Conservation (phyloP, 2,329 filamentous ascomycete species). For the Fusarium gaditjirri region DNA sequence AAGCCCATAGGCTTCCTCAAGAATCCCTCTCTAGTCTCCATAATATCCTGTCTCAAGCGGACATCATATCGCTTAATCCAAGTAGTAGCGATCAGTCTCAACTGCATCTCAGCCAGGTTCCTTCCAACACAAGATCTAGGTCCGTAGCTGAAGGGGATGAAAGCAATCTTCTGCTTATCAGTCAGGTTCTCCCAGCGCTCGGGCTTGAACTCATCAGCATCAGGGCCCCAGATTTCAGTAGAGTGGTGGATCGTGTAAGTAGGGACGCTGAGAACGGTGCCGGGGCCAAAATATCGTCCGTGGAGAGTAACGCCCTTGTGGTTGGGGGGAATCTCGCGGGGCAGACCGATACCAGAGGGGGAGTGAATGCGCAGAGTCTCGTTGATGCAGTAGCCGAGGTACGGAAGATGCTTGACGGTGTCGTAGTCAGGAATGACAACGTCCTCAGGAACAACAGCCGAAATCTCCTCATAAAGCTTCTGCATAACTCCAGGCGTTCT, state of each 20-base stretch:
- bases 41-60: slow-evolving; percentile 63
- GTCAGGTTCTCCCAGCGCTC: slow-evolving; percentile 77
- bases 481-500: slow-evolving; percentile 75
- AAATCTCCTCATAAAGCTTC: slow-evolving; percentile 79
- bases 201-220: slow-evolving; percentile 78
- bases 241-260: slow-evolving; percentile 86
- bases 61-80: slow-evolving; percentile 66
- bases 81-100: slow-evolving; percentile 79
- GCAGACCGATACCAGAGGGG: slow-evolving; percentile 86
- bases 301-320: slow-evolving; percentile 72
- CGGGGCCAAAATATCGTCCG: slow-evolving; percentile 77
- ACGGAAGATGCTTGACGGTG: slow-evolving; percentile 78
- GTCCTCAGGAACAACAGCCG: slow-evolving; percentile 70
- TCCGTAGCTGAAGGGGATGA: slow-evolving; percentile 79
- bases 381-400: slow-evolving; percentile 79
- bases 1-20: slow-evolving; percentile 80
- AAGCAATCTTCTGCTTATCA: slow-evolving; percentile 75
- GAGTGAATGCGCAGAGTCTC: slow-evolving; percentile 89
- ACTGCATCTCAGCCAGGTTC: slow-evolving; percentile 90
- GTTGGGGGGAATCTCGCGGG: slow-evolving; percentile 74
- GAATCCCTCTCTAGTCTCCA: slow-evolving; percentile 85
- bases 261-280: slow-evolving; percentile 83
- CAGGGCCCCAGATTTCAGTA: slow-evolving; percentile 75
- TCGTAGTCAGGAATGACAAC: slow-evolving; percentile 76
- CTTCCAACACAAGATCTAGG: slow-evolving; percentile 78